A percentile compares a stretch with the other conserved stretches of the same genome.
phyloP scores from a whole-genome alignment of 805 yeast species.

The Vanderwaltozyma polyspora region DNA sequence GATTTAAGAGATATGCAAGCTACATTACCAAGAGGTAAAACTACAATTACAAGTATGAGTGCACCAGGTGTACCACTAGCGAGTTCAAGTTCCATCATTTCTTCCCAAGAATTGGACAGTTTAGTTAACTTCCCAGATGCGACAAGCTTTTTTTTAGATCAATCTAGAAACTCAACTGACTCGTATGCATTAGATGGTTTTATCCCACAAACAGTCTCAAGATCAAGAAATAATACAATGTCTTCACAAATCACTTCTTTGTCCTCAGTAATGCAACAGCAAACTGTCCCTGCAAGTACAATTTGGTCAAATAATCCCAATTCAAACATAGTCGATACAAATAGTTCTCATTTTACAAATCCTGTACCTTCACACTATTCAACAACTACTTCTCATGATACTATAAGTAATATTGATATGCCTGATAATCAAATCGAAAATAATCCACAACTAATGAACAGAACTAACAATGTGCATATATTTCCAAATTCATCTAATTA shows the following conservation, averaged over 20 bases:
- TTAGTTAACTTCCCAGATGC: slow-evolving; percentile 21
- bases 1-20: slow-evolving; percentile 4
- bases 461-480: slow-evolving; percentile 12
- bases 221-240: slow-evolving; percentile 27
- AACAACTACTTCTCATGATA: neutral
- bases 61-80: slow-evolving; percentile 12
- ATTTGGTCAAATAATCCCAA: slow-evolving; percentile 16
- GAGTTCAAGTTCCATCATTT: slow-evolving; percentile 3
- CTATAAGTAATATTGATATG: no score
- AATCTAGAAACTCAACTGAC: slow-evolving; percentile 24
- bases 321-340: slow-evolving; percentile 10
- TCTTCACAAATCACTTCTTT: slow-evolving; percentile 27
- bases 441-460: slow-evolving; percentile 2
- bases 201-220: slow-evolving; percentile 16
- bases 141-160: slow-evolving; percentile 12
- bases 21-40: slow-evolving; percentile 1
- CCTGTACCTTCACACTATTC: slow-evolving; percentile 2
- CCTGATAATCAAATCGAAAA: neutral
- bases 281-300: slow-evolving; percentile 13
- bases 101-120: slow-evolving; percentile 21
- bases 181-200: slow-evolving; percentile 16
- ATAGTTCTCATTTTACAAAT: neutral
- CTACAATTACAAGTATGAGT: slow-evolving; percentile 9
- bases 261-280: slow-evolving; percentile 18
- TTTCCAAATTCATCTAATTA: no score